These are phyloP conservation scores for Furcasterigmium sp. DNA, from an alignment of 2,329 filamentous ascomycete genomes.

Conservation along the genomic window DNA sequence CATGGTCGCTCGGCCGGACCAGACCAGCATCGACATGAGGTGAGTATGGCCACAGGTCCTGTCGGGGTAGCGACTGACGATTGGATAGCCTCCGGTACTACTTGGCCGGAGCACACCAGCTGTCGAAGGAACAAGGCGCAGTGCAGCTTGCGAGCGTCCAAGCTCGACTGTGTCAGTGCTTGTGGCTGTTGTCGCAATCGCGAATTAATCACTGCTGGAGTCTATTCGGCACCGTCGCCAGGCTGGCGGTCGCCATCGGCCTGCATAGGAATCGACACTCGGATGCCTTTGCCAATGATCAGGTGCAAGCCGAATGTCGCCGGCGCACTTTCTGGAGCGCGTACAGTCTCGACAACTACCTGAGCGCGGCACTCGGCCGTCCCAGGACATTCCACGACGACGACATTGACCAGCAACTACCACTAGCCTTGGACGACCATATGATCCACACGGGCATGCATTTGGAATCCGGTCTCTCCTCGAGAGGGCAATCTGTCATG, in stretches of 20 bases:
- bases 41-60: neutral
- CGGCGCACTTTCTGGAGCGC: slow-evolving; percentile 55
- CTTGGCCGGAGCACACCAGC: slow-evolving; percentile 26
- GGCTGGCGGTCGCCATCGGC: slow-evolving; percentile 28
- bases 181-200: slow-evolving; percentile 35
- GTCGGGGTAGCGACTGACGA: no score
- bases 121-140: slow-evolving; percentile 28
- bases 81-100: slow-evolving; percentile 19
- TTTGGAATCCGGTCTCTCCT: neutral
- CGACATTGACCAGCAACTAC: slow-evolving; percentile 57
- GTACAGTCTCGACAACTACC: slow-evolving; percentile 59
- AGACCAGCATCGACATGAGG: slow-evolving; percentile 1
- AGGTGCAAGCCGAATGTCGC: slow-evolving; percentile 23
- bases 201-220: slow-evolving; percentile 42
- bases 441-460: neutral
- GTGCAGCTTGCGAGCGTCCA: slow-evolving; percentile 32
- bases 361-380: slow-evolving; percentile 56
- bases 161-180: slow-evolving; percentile 32
- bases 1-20: slow-evolving; percentile 5
- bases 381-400: slow-evolving; percentile 58
- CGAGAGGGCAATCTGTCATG: slow-evolving; percentile 15
- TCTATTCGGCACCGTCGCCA: slow-evolving; percentile 33
- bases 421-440: slow-evolving; percentile 44
- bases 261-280: slow-evolving; percentile 26
- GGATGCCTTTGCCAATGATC: slow-evolving; percentile 20